phyloP scores from a whole-genome alignment of 2,329 filamentous ascomycete species.

The Neofusicoccum parvum region DNA sequence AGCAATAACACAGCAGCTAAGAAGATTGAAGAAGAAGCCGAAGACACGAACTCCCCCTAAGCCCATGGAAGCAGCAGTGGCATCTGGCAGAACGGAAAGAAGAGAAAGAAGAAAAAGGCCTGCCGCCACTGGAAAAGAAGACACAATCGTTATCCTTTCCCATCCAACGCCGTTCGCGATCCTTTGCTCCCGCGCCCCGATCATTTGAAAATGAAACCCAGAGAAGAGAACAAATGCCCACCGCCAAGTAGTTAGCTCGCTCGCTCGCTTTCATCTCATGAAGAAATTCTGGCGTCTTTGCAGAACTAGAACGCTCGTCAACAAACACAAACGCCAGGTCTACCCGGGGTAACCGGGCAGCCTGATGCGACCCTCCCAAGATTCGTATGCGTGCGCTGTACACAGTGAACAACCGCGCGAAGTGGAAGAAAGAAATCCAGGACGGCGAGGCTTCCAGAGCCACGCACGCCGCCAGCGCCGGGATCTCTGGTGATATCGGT shows the following conservation, averaged over 20 bases:
- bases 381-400: constrained; percentile 8
- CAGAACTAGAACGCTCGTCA: constrained; percentile 7
- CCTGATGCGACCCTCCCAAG: neutral
- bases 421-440: neutral
- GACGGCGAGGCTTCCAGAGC: neutral
- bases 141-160: constrained; percentile 1
- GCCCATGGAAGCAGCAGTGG: neutral
- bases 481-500: constrained; percentile 12
- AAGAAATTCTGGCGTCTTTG: constrained; percentile 1
- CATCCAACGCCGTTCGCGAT: neutral
- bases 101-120: neutral
- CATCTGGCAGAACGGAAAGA: neutral
- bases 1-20: constrained; percentile 1
- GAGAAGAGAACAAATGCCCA: neutral
- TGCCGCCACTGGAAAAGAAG: constrained; percentile 3
- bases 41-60: neutral
- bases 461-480: constrained; percentile 5
- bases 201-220: neutral
- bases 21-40: neutral
- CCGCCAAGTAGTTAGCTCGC: neutral
- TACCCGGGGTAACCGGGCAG: neutral
- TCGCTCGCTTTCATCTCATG: neutral
- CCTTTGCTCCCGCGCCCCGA: neutral
- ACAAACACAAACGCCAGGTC: neutral
- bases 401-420: constrained; percentile 6